Conservation (phyloP, 352 stramenopile genomes). For the Pythium sukuiense region DNA sequence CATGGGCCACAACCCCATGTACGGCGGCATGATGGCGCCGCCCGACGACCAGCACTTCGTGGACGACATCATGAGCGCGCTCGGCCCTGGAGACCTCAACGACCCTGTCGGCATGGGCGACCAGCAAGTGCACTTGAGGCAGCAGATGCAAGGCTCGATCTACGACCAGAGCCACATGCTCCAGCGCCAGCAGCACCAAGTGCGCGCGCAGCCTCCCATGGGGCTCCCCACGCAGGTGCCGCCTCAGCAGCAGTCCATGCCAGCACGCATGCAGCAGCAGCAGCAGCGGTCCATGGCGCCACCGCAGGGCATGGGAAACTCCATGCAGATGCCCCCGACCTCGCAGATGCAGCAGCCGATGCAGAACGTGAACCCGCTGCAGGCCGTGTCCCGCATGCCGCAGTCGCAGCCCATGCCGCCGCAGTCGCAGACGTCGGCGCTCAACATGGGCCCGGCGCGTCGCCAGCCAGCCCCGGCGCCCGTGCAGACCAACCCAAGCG, state of each 20-base stretch:
- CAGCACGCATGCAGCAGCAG: conserved; percentile 7
- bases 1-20: conserved; percentile 37
- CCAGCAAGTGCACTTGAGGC: conserved; percentile 41
- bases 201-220: conserved; percentile 13
- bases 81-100: conserved; percentile 54
- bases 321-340: conserved; percentile 23
- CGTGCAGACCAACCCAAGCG: conserved; percentile 8
- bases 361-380: conserved; percentile 22
- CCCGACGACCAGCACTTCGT: conserved; percentile 71
- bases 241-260: conserved; percentile 17
- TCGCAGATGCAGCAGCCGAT: conserved; percentile 20
- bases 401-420: conserved; percentile 28
- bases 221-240: conserved; percentile 31
- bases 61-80: conserved; percentile 63
- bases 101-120: conserved; percentile 41
- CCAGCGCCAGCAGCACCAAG: conserved; percentile 32
- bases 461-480: conserved; percentile 7
- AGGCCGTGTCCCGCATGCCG: conserved; percentile 26
- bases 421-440: conserved; percentile 24
- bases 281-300: conserved; percentile 20
- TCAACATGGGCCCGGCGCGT: conserved; percentile 18
- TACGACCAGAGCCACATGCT: conserved; percentile 54
- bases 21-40: conserved; percentile 52
- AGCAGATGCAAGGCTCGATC: conserved; percentile 51
- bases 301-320: conserved; percentile 29